Evolutionary conservation across 148 eudicot genomes (phyloP), one percentile per base, ranked within the genome.

Genomic region (Pharnaceum exiguum): DNA sequence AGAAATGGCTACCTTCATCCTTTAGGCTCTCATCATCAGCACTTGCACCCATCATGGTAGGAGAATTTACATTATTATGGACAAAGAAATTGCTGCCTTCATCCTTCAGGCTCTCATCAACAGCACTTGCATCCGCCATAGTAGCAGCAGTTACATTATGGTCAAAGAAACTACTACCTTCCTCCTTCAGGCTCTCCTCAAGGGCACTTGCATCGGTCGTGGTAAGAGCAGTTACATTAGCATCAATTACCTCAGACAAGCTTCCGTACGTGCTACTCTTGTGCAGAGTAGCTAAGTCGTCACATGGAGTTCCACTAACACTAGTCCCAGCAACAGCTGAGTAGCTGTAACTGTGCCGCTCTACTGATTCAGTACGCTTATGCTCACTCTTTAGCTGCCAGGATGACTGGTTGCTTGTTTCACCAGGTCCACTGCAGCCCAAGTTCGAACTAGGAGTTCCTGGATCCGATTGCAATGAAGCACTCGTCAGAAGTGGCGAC

Each of bases 401-500:
- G 12, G 57, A 22, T 28, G 62, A 63, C 9, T 44, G 56, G 39
- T 70, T 29, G 46, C 49, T 61, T 28, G 52, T 26, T 60, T 51
- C 71, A 63, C 62, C 65, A 45, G 24, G 44, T 17, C 12, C 31
- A 22, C 36, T 4, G 13, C 37, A 47, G 19, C 64, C 66, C 45
- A 51, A 57, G 44, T 54, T 37, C n/a, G 76, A 66, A 30, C 46
- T 62, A 44, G 30, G 51, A 47, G 76, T 53, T 46, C 61, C 78
- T 5, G 62, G 69, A 36, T 69, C 75, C 51, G 85, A 73, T 35
- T 62, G 51, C 25, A 55, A 44, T 10, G 80, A 67, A 45, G 69
- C 25, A 36, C 78, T 77, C 28, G 68, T 48, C 44, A 62, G 30
- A 56, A 75, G 26, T n/a, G 77, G 67, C 7, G 71, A 52, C 23